A percentile compares a stretch with the other conserved stretches of the same genome.
These are phyloP conservation scores for Phytophthora parvispora DNA, from an alignment of 352 stramenopile species.

Conservation along the genomic window DNA sequence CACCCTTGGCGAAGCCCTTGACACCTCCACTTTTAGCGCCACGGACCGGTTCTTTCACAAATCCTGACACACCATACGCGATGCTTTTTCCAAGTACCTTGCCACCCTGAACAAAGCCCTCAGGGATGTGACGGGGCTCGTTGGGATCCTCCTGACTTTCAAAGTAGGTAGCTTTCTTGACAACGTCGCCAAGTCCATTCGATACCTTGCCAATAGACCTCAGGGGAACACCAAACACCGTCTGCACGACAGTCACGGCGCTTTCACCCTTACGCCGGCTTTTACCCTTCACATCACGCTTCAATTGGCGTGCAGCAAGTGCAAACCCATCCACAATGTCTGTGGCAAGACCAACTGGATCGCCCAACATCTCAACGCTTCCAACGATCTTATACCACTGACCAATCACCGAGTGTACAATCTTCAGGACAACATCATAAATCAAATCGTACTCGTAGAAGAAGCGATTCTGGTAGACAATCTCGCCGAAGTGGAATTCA, in stretches of 20 bases:
- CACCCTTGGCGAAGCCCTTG: slow-evolving; percentile 87
- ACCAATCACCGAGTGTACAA: slow-evolving; percentile 77
- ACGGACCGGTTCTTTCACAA: slow-evolving; percentile 87
- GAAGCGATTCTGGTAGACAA: slow-evolving; percentile 82
- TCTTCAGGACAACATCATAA: slow-evolving; percentile 76
- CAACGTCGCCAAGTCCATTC: slow-evolving; percentile 86
- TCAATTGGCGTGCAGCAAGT: slow-evolving; percentile 79
- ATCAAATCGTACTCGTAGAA: slow-evolving; percentile 90
- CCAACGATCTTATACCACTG: slow-evolving; percentile 94
- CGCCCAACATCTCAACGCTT: slow-evolving; percentile 86
- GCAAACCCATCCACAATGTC: slow-evolving; percentile 91
- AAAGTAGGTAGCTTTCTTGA: slow-evolving; percentile 88
- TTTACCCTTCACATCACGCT: slow-evolving; percentile 83
- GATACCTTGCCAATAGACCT: slow-evolving; percentile 85
- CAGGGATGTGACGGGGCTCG: slow-evolving; percentile 79
- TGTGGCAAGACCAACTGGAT: slow-evolving; percentile 84
- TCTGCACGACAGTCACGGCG: slow-evolving; percentile 84
- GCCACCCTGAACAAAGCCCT: slow-evolving; percentile 80
- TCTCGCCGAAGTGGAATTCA: slow-evolving; percentile 81
- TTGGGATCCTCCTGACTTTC: slow-evolving; percentile 81
- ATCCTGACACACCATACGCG: slow-evolving; percentile 76
- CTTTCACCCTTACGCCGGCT: slow-evolving; percentile 86
- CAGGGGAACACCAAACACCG: slow-evolving; percentile 81
- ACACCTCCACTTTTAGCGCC: slow-evolving; percentile 77
- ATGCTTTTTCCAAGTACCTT: slow-evolving; percentile 85